Evolutionary conservation across 352 stramenopile species (phyloP).

Genomic region (Phytophthora brassicae): DNA sequence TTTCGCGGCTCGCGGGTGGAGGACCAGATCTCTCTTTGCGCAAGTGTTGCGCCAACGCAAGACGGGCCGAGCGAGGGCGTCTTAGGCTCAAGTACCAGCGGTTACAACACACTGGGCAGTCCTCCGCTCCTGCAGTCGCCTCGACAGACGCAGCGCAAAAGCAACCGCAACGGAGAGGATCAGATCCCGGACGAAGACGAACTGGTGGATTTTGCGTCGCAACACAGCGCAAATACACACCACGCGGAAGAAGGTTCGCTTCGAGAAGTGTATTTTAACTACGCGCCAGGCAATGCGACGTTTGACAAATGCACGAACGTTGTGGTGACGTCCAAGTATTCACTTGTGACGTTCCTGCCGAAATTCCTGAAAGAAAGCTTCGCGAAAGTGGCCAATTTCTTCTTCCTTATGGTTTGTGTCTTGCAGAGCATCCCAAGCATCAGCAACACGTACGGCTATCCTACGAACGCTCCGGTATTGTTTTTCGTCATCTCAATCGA

Average conservation of each 20-base stretch:
- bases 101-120: slow-evolving; percentile 41
- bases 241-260: slow-evolving; percentile 17
- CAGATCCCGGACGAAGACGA: slow-evolving; percentile 32
- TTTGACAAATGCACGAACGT: slow-evolving; percentile 82
- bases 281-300: slow-evolving; percentile 55
- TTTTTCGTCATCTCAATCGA: slow-evolving; percentile 92
- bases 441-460: slow-evolving; percentile 79
- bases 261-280: slow-evolving; percentile 77
- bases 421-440: slow-evolving; percentile 86
- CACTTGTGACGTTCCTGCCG: slow-evolving; percentile 79
- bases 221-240: neutral
- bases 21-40: slow-evolving; percentile 45
- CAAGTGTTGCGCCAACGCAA: slow-evolving; percentile 15
- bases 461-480: slow-evolving; percentile 78
- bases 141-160: slow-evolving; percentile 10
- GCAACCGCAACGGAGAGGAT: slow-evolving; percentile 4
- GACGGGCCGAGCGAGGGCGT: slow-evolving; percentile 25
- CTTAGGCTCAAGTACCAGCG: slow-evolving; percentile 20
- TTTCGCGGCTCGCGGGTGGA: slow-evolving; percentile 59
- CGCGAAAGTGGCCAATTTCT: slow-evolving; percentile 91
- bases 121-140: slow-evolving; percentile 37
- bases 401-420: slow-evolving; percentile 92
- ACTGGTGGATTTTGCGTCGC: slow-evolving; percentile 16
- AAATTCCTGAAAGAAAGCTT: slow-evolving; percentile 91
- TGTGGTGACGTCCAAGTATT: slow-evolving; percentile 92